Percentiles rank a stretch among this genome's conserved stretches.
These are phyloP conservation scores for Zalaria obscura DNA, from an alignment of 2,329 filamentous ascomycete genomes.

Conservation along the genomic window DNA sequence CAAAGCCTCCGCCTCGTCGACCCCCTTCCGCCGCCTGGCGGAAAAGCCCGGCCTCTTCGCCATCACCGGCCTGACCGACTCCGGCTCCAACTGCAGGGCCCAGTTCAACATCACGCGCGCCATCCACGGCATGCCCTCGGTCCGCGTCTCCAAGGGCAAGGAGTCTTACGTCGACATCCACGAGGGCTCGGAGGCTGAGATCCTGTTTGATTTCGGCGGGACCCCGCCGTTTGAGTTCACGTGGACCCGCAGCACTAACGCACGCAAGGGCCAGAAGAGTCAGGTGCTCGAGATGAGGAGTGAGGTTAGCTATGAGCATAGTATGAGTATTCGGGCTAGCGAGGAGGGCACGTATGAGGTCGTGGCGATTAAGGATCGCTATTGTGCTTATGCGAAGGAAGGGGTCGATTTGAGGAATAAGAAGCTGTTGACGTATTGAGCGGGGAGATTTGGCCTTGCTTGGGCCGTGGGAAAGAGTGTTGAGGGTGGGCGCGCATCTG, in stretches of 20 bases:
- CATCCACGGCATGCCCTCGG: conserved; percentile 86
- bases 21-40: conserved; percentile 83
- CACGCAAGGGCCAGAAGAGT: conserved; percentile 60
- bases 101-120: conserved; percentile 62
- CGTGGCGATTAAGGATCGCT: conserved; percentile 85
- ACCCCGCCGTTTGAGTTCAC: conserved; percentile 96
- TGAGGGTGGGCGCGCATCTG: too few species aligned
- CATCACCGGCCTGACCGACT: conserved; percentile 77
- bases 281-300: conserved; percentile 81
- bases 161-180: conserved; percentile 83
- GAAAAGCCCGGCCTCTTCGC: conserved; percentile 80
- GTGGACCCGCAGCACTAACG: conserved; percentile 82
- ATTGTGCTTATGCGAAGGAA: conserved; percentile 74
- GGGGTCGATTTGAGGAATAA: conserved; percentile 29
- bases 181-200: conserved; percentile 86
- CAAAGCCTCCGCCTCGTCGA: conserved; percentile 65
- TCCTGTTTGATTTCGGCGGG: conserved; percentile 89
- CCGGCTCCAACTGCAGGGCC: conserved; percentile 75
- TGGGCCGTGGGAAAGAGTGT: too few species aligned
- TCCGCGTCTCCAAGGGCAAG: conserved; percentile 73
- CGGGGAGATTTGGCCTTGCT: background rate
- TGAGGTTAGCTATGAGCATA: conserved; percentile 69
- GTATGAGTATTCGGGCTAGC: conserved; percentile 67
- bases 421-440: conserved; percentile 21
- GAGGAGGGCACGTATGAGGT: conserved; percentile 98